Evolutionary conservation across 2,329 filamentous ascomycete genomes (phyloP).

Genomic region (Fusarium sp.): DNA sequence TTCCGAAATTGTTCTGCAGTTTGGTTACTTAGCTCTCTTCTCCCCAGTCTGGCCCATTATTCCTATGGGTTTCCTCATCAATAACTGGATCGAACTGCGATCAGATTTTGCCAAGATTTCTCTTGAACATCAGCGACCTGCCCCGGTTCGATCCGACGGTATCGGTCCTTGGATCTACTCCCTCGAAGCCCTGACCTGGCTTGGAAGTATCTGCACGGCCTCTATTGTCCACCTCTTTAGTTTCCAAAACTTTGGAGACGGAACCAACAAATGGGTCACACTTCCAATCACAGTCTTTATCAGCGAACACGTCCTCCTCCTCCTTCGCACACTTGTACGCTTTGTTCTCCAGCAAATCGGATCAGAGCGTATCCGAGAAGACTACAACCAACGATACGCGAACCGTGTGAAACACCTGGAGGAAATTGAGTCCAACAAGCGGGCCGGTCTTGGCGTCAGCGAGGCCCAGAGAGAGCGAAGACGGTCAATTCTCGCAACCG

Average conservation of each 20-base stretch:
- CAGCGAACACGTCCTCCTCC: conserved; percentile 78
- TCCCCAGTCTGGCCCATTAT: conserved; percentile 82
- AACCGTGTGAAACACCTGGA: conserved; percentile 53
- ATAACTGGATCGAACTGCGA: conserved; percentile 83
- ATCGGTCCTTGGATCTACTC: conserved; percentile 81
- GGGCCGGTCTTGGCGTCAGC: conserved; percentile 47
- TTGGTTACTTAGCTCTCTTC: conserved; percentile 80
- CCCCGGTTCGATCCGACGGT: conserved; percentile 75
- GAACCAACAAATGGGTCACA: conserved; percentile 67
- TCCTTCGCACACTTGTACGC: conserved; percentile 61
- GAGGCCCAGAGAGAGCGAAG: conserved; percentile 54
- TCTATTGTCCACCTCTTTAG: conserved; percentile 82
- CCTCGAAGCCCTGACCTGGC: conserved; percentile 76
- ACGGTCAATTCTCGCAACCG: conserved; percentile 50
- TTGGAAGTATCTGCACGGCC: conserved; percentile 78
- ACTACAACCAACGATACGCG: conserved; percentile 55
- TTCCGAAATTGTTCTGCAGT: conserved; percentile 79
- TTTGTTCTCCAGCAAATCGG: conserved; percentile 53
- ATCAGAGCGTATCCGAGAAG: conserved; percentile 55
- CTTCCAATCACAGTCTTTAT: conserved; percentile 78
- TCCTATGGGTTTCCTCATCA: conserved; percentile 77
- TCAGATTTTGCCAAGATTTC: conserved; percentile 84
- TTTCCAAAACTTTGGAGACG: conserved; percentile 62
- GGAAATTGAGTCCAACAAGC: conserved; percentile 55
- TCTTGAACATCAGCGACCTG: conserved; percentile 77